These are phyloP conservation scores for Rheum nobile DNA, from an alignment of 148 eudicot genomes.

Conservation along the genomic window DNA sequence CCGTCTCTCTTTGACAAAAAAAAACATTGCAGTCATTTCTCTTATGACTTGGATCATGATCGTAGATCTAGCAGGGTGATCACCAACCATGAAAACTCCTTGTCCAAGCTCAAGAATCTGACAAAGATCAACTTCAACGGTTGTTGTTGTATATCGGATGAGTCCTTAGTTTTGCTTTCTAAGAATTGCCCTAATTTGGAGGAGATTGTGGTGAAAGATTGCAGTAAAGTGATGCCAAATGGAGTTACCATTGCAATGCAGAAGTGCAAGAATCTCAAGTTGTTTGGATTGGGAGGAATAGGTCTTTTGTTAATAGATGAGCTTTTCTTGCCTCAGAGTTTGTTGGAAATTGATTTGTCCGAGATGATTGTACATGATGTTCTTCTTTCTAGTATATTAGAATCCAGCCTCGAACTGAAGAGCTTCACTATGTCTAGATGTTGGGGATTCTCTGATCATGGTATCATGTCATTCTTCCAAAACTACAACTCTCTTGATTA, in stretches of 20 bases:
- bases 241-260: slow-evolving; percentile 25
- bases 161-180: no score
- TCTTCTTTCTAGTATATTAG: slow-evolving; percentile 25
- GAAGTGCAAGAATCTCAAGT: slow-evolving; percentile 23
- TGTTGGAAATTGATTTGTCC: slow-evolving; percentile 24
- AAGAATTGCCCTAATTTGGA: slow-evolving; percentile 16
- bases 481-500: slow-evolving; percentile 25
- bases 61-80: no score
- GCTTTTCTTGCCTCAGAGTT: slow-evolving; percentile 12
- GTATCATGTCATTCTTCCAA: slow-evolving; percentile 26
- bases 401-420: slow-evolving; percentile 38
- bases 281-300: slow-evolving; percentile 17
- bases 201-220: slow-evolving; percentile 24
- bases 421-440: slow-evolving; percentile 25
- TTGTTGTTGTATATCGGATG: no score
- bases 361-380: slow-evolving; percentile 28
- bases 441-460: slow-evolving; percentile 19
- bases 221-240: slow-evolving; percentile 26
- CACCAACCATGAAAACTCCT: no score
- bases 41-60: no score
- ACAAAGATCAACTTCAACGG: no score
- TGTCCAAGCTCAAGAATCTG: no score
- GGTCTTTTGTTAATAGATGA: slow-evolving; percentile 8
- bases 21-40: no score
- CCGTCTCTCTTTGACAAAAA: no score